phyloP scores from a whole-genome alignment of 768 basidiomycete species.

The Rickenella mellea region DNA sequence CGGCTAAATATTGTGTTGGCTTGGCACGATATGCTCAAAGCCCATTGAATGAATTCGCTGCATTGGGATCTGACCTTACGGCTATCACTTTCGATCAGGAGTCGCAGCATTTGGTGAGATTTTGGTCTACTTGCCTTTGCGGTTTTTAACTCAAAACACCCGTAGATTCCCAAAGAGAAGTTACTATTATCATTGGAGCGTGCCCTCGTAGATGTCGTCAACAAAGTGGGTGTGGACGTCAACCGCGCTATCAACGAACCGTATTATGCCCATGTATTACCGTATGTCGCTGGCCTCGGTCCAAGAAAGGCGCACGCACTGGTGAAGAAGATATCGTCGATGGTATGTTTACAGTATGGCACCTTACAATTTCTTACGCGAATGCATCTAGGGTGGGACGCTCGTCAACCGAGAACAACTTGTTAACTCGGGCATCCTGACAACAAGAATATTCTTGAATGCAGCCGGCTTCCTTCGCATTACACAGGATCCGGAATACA shows the following conservation, averaged over 20 bases:
- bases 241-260: slow-evolving; percentile 83
- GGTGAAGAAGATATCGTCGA: slow-evolving; percentile 66
- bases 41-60: slow-evolving; percentile 90
- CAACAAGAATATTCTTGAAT: slow-evolving; percentile 86
- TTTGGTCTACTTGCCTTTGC: slow-evolving; percentile 4
- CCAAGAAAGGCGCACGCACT: slow-evolving; percentile 87
- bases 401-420: slow-evolving; percentile 84
- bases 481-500: slow-evolving; percentile 54
- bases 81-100: slow-evolving; percentile 81
- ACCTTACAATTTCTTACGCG: slow-evolving; percentile 2
- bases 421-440: slow-evolving; percentile 68
- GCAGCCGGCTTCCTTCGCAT: slow-evolving; percentile 89
- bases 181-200: slow-evolving; percentile 74
- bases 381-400: slow-evolving; percentile 61
- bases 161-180: slow-evolving; percentile 82
- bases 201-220: slow-evolving; percentile 81
- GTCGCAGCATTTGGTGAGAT: slow-evolving; percentile 77
- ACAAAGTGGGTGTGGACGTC: slow-evolving; percentile 92
- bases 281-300: slow-evolving; percentile 87
- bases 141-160: slow-evolving; percentile 3
- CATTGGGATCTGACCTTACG: slow-evolving; percentile 75
- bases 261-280: slow-evolving; percentile 84
- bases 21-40: slow-evolving; percentile 89
- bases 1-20: slow-evolving; percentile 88
- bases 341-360: slow-evolving; percentile 38